phyloP scores from a whole-genome alignment of 176 grass and related monocot genomes.

The Thinopyrum elongatum region DNA sequence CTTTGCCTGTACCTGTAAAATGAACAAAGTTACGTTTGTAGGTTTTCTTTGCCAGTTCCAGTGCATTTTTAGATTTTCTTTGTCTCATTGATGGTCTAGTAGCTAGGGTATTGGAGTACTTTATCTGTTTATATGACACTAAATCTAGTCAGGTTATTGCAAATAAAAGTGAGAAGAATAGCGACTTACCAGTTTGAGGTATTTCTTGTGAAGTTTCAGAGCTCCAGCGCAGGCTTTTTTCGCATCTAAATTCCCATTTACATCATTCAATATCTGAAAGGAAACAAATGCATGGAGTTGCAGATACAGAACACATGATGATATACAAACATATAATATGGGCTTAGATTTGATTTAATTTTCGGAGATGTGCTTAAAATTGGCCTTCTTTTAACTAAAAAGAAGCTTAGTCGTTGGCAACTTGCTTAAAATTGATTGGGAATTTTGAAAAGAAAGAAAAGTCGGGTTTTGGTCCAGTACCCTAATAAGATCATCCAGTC shows the following conservation, averaged over 20 bases:
- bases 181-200: constrained; percentile 73
- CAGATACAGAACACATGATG: not conserved
- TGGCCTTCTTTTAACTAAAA: not conserved
- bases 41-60: constrained; percentile 49
- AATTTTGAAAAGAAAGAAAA: not conserved
- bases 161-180: constrained; percentile 5
- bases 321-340: not conserved
- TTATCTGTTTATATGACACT: not conserved
- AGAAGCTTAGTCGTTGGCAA: not conserved
- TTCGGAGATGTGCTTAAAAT: not conserved
- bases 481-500: constrained; percentile 94
- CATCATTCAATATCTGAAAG: constrained; percentile 94
- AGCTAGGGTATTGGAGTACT: not conserved
- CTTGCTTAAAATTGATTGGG: not conserved
- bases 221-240: constrained; percentile 92
- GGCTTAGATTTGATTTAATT: not conserved
- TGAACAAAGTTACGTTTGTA: not conserved
- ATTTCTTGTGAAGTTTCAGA: constrained; percentile 98
- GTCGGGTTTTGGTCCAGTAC: constrained; percentile 26
- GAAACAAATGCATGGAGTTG: constrained; percentile 25
- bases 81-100: not conserved
- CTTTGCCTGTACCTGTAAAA: constrained; percentile 47
- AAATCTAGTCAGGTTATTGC: not conserved
- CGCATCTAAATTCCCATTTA: constrained; percentile 90
- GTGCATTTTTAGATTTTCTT: not conserved